A percentile compares a stretch with the other conserved stretches of the same genome.
phyloP scores from a whole-genome alignment of 768 basidiomycete genomes.

The Rhizopogon salebrosus region DNA sequence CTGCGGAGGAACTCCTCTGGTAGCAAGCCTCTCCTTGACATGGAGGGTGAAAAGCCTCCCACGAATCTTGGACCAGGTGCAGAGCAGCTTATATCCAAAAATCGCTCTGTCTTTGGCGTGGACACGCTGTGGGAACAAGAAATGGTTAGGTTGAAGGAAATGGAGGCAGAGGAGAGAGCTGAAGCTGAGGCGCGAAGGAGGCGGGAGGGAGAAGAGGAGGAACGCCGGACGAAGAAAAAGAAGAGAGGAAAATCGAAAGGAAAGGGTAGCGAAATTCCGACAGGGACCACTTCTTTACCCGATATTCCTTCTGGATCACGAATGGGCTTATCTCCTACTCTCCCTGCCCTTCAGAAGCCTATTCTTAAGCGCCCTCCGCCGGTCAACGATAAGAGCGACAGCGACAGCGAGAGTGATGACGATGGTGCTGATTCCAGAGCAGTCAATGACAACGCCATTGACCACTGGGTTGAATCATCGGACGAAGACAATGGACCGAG shows the following conservation, averaged over 20 bases:
- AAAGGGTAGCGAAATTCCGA: constrained; percentile 35
- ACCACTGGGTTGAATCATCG: constrained; percentile 52
- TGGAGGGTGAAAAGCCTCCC: constrained; percentile 38
- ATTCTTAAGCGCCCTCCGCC: constrained; percentile 25
- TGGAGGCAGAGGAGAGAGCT: constrained; percentile 62
- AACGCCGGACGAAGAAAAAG: constrained; percentile 31
- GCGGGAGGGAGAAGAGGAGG: constrained; percentile 42
- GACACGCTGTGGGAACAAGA: constrained; percentile 93
- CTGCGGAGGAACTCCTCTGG: constrained; percentile 45
- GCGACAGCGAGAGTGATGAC: constrained; percentile 50
- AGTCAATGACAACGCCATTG: constrained; percentile 17
- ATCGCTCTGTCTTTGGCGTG: constrained; percentile 86
- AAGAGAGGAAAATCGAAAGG: constrained; percentile 42
- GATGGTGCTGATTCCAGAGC: constrained; percentile 18
- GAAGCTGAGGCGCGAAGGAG: constrained; percentile 49
- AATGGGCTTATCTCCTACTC: constrained; percentile 22
- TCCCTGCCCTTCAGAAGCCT: constrained; percentile 32
- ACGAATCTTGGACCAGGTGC: constrained; percentile 26
- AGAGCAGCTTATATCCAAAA: constrained; percentile 33
- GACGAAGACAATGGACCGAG: constrained; percentile 51
- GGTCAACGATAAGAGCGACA: constrained; percentile 37
- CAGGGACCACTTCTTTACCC: constrained; percentile 31
- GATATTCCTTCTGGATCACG: constrained; percentile 11
- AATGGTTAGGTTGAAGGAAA: constrained; percentile 71
- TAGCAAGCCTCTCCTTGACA: constrained; percentile 62